Conservation (phyloP, 2,329 filamentous ascomycete genomes). For the Fusarium nelsonii region DNA sequence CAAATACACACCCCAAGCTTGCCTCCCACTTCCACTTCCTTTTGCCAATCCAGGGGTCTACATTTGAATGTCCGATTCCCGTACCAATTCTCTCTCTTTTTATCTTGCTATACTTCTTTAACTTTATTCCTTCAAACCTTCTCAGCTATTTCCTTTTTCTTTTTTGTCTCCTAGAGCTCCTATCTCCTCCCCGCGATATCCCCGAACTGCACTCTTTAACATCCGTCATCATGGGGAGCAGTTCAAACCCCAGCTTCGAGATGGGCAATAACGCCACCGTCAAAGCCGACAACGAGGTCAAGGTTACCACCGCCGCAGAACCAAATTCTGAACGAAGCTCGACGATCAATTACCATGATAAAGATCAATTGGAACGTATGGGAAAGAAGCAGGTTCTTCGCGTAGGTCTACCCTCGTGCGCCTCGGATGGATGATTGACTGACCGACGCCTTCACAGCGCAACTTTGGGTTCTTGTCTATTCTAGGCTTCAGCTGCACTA, state of each 20-base stretch:
- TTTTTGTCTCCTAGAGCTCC: no score
- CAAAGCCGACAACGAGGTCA: conserved; percentile 25
- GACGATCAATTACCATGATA: conserved; percentile 37
- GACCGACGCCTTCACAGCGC: conserved; percentile 48
- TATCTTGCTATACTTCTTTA: conserved; percentile 3
- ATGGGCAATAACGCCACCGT: conserved; percentile 40
- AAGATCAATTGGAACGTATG: conserved; percentile 45
- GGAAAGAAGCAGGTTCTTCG: conserved; percentile 49
- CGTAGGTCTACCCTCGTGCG: neutral
- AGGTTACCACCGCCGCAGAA: conserved; percentile 28
- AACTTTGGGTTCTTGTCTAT: conserved; percentile 65
- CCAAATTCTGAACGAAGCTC: conserved; percentile 35
- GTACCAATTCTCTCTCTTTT: neutral
- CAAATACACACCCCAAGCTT: neutral
- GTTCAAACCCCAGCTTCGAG: conserved; percentile 42
- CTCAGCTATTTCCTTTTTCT: neutral
- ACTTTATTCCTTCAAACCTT: conserved; percentile 2
- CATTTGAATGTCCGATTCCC: neutral
- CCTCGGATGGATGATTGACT: neutral
- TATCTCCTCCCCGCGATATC: neutral
- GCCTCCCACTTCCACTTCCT: neutral
- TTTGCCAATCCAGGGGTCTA: conserved; percentile 5
- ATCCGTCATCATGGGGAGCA: conserved; percentile 35
- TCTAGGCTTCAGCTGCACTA: conserved; percentile 64
- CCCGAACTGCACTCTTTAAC: neutral